Evolutionary conservation across 2,329 filamentous ascomycete genomes (phyloP).

Genomic region (Fusarium brachygibbosum): DNA sequence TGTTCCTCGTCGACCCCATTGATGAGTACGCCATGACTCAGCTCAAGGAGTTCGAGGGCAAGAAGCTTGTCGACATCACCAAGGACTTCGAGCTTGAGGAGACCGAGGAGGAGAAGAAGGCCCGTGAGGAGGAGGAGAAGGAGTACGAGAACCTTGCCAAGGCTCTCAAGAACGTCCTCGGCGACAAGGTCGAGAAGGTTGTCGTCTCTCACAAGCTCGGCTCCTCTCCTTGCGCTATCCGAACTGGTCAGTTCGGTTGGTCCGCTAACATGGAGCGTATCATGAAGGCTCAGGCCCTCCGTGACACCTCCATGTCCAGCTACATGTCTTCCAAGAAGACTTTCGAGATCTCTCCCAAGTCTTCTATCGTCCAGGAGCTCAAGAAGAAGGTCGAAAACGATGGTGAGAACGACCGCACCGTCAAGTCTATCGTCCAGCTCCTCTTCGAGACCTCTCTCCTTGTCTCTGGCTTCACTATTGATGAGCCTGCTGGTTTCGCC

Average conservation of each 20-base stretch:
- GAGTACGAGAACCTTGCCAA: conserved; percentile 96
- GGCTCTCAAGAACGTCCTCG: conserved; percentile 98
- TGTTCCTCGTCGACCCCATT: conserved; percentile 99
- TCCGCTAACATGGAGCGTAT: conserved; percentile 99
- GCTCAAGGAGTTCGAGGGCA: conserved; percentile 99
- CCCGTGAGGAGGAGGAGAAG: conserved; percentile 97
- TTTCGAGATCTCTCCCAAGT: conserved; percentile 99
- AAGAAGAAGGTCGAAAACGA: conserved; percentile 99
- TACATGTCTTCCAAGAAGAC: conserved; percentile 99
- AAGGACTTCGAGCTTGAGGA: conserved; percentile 99
- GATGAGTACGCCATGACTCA: conserved; percentile 99
- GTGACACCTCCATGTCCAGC: conserved; percentile 99
- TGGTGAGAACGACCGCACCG: conserved; percentile 97
- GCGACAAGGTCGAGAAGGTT: conserved; percentile 99
- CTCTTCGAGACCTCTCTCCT: conserved; percentile 99
- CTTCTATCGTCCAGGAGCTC: conserved; percentile 96
- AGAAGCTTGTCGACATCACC: conserved; percentile 99
- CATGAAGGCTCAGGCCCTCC: conserved; percentile 99
- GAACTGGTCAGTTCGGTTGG: conserved; percentile 99
- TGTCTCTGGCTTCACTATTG: conserved; percentile 99
- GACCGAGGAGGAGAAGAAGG: conserved; percentile 98
- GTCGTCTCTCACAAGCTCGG: conserved; percentile 98
- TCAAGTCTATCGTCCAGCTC: conserved; percentile 98
- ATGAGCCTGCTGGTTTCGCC: conserved; percentile 96
- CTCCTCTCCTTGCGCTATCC: conserved; percentile 95